Evolutionary conservation across 1,284 basidiomycete genomes (phyloP).

Genomic region (Cutaneotrichosporon sp.): DNA sequence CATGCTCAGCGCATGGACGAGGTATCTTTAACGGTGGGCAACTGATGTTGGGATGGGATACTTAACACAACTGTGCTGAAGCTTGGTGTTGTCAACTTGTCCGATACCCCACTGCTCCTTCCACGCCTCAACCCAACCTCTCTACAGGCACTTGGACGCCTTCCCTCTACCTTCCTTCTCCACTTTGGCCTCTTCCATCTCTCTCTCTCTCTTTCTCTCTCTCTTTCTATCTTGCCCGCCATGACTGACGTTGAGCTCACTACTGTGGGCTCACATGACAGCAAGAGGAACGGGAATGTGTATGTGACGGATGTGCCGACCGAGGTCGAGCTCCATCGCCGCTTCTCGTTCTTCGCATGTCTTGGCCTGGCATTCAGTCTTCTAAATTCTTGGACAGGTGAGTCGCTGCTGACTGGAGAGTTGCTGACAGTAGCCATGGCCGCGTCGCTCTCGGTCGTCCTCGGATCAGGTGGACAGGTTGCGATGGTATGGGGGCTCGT

Average conservation of each 20-base stretch:
- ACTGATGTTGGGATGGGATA: too few relatives aligned
- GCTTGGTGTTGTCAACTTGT: too few relatives aligned
- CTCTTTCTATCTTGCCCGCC: neutral
- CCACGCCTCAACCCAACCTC: too few relatives aligned
- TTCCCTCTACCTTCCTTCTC: neutral
- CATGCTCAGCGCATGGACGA: too few relatives aligned
- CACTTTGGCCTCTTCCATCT: neutral
- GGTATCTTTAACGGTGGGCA: too few relatives aligned
- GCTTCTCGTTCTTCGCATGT: slow-evolving; percentile 25
- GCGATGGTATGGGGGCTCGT: slow-evolving; percentile 48
- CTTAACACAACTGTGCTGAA: too few relatives aligned
- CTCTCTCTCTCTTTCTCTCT: neutral
- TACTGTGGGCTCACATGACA: neutral
- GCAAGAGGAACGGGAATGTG: slow-evolving; percentile 9
- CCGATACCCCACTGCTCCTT: too few relatives aligned
- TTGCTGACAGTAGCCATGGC: slow-evolving; percentile 21
- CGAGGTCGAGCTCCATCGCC: slow-evolving; percentile 24
- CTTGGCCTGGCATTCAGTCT: slow-evolving; percentile 28
- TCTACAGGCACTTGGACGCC: neutral
- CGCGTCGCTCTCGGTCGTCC: slow-evolving; percentile 26
- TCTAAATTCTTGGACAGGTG: slow-evolving; percentile 30
- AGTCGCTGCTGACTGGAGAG: neutral
- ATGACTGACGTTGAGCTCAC: slow-evolving; percentile 1
- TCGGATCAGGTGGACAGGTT: slow-evolving; percentile 44
- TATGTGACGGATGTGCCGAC: neutral